phyloP scores from a whole-genome alignment of 2,329 filamentous ascomycete species.

The Hypocreales sp. region DNA sequence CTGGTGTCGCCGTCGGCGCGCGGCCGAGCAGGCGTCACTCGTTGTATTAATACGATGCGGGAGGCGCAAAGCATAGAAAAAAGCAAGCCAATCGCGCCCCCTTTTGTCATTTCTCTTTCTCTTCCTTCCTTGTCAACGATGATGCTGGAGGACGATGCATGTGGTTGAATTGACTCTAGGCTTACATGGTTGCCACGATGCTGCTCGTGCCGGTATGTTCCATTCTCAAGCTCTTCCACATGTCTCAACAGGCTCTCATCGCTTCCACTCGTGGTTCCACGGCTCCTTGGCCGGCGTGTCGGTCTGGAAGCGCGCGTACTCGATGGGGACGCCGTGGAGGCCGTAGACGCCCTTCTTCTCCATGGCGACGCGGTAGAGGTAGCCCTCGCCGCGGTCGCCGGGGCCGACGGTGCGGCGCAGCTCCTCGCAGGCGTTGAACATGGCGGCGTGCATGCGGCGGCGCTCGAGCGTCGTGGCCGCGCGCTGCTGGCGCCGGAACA shows the following conservation, averaged over 20 bases:
- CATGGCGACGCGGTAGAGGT: conserved; percentile 77
- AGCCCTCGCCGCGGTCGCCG: conserved; percentile 43
- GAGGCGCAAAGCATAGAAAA: too few relatives aligned
- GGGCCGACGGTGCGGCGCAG: conserved; percentile 47
- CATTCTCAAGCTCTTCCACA: too few relatives aligned
- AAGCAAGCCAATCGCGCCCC: too few relatives aligned
- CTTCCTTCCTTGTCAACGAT: too few relatives aligned
- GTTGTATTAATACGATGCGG: conserved; percentile 16
- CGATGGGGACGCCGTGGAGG: conserved; percentile 64
- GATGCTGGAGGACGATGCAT: too few relatives aligned
- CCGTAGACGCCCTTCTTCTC: conserved; percentile 76
- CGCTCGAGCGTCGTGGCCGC: conserved; percentile 52
- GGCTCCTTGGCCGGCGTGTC: conserved; percentile 63
- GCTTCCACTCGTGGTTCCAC: conserved; percentile 93
- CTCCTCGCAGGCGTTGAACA: conserved; percentile 76
- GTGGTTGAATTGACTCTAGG: too few relatives aligned
- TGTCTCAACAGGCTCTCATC: too few relatives aligned
- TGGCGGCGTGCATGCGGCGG: conserved; percentile 65
- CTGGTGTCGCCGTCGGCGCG: too few relatives aligned
- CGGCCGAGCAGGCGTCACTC: too few relatives aligned
- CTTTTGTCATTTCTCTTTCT: too few relatives aligned
- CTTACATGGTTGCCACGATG: too few relatives aligned
- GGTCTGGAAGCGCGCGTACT: conserved; percentile 75
- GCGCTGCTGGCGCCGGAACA: conserved; percentile 58
- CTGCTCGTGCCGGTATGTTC: too few relatives aligned